Evolutionary conservation across 1,139 yeast species (phyloP).

Genomic region (Pneumocystis jirovecii): DNA sequence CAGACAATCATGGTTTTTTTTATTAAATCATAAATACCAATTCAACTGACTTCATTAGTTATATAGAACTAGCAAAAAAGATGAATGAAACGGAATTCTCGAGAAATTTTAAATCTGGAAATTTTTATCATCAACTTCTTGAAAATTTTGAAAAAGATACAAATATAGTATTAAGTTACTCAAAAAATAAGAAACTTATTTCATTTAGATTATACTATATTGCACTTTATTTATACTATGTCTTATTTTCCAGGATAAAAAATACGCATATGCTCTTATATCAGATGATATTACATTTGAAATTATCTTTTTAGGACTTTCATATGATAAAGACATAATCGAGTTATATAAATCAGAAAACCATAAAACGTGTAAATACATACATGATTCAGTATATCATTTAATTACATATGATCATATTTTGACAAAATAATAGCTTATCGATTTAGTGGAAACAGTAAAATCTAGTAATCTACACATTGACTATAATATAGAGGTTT

Average conservation of each 20-base stretch:
- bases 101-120: background rate
- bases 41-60: background rate
- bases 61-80: background rate
- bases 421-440: background rate
- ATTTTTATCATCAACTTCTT: background rate
- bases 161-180: background rate
- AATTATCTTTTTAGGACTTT: background rate
- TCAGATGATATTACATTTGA: background rate
- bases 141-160: background rate
- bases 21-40: background rate
- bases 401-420: background rate
- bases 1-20: background rate
- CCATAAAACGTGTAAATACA: background rate
- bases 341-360: background rate
- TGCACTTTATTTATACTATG: background rate
- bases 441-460: background rate
- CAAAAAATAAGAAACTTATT: background rate
- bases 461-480: background rate
- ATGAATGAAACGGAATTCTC: background rate
- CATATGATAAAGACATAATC: background rate
- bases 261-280: background rate
- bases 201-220: background rate
- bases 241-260: background rate
- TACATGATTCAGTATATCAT: background rate
- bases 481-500: background rate